Evolutionary conservation across 306 rosid species (phyloP).

Genomic region (Vicia sativa): DNA sequence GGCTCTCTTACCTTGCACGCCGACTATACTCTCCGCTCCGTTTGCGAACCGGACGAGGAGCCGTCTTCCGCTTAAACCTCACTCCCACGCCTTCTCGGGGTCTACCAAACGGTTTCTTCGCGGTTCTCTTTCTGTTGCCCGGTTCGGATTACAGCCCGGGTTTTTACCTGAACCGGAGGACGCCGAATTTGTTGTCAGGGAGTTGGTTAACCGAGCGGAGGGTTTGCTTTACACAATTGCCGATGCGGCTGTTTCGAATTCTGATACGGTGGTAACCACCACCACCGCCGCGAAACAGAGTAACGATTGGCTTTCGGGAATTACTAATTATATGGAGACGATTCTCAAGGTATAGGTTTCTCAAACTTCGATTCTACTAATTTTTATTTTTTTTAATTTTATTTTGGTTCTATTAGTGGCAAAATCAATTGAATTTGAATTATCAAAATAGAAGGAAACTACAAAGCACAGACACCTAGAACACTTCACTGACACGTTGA

Average conservation of each 20-base stretch:
- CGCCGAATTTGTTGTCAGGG: conserved; percentile 52
- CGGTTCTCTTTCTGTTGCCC: conserved; percentile 61
- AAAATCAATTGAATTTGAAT: conserved; percentile 21
- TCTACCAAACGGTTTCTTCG: conserved; percentile 50
- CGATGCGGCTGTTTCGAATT: conserved; percentile 75
- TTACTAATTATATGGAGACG: conserved; percentile 75
- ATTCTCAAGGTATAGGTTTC: conserved; percentile 64
- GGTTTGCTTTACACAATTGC: conserved; percentile 80
- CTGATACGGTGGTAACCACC: conserved; percentile 52
- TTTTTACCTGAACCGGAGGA: conserved; percentile 61
- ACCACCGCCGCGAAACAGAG: conserved; percentile 58
- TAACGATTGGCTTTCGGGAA: conserved; percentile 90
- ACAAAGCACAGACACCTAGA: no score
- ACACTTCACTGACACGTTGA: not conserved
- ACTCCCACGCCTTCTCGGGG: conserved; percentile 38
- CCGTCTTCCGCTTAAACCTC: conserved; percentile 50
- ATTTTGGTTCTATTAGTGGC: not conserved
- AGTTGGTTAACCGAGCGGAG: conserved; percentile 69
- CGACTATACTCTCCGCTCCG: conserved; percentile 51
- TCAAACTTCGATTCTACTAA: not conserved
- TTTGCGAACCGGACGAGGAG: conserved; percentile 44
- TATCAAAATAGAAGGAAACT: no score
- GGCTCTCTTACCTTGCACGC: conserved; percentile 51
- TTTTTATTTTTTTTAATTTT: not conserved
- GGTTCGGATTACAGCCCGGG: conserved; percentile 62